Evolutionary conservation across 1,284 basidiomycete genomes (phyloP).

Genomic region (Fomes fomentarius): DNA sequence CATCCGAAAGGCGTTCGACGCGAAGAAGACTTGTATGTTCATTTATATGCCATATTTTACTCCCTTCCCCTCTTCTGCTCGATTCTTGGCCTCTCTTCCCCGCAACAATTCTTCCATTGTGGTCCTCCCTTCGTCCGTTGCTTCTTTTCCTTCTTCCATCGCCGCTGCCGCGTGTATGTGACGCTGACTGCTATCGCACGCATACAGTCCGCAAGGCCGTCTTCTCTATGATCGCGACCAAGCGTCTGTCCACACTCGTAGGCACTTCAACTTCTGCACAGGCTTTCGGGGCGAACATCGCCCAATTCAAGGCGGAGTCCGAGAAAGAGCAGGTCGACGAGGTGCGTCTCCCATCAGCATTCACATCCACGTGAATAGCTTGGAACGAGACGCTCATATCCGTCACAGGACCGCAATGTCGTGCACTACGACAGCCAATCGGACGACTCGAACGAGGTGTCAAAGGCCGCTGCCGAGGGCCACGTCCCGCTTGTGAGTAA

Average conservation of each 20-base stretch:
- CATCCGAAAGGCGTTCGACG: slow-evolving; percentile 88
- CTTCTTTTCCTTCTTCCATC: too few relatives aligned
- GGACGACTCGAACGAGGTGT: slow-evolving; percentile 25
- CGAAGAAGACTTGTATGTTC: slow-evolving; percentile 79
- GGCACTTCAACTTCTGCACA: slow-evolving; percentile 48
- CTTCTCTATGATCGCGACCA: slow-evolving; percentile 83
- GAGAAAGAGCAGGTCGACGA: slow-evolving; percentile 81
- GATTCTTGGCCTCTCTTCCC: too few relatives aligned
- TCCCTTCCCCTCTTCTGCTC: neutral
- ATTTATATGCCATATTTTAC: too few relatives aligned
- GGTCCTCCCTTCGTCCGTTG: too few relatives aligned
- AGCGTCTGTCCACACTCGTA: slow-evolving; percentile 69
- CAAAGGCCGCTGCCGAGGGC: slow-evolving; percentile 27
- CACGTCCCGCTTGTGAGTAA: slow-evolving; percentile 23
- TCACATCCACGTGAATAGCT: neutral
- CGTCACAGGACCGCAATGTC: slow-evolving; percentile 39
- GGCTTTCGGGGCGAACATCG: slow-evolving; percentile 64
- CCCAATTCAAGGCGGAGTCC: slow-evolving; percentile 80
- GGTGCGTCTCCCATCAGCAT: slow-evolving; percentile 34
- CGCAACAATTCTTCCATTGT: too few relatives aligned
- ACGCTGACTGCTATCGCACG: slow-evolving; percentile 6
- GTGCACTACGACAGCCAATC: slow-evolving; percentile 50
- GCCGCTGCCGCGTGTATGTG: too few relatives aligned
- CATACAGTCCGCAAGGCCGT: slow-evolving; percentile 83
- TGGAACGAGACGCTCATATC: slow-evolving; percentile 34